Base-by-base conservation (phyloP, 1,139 yeast species). In the Candida dubliniensis region DNA sequence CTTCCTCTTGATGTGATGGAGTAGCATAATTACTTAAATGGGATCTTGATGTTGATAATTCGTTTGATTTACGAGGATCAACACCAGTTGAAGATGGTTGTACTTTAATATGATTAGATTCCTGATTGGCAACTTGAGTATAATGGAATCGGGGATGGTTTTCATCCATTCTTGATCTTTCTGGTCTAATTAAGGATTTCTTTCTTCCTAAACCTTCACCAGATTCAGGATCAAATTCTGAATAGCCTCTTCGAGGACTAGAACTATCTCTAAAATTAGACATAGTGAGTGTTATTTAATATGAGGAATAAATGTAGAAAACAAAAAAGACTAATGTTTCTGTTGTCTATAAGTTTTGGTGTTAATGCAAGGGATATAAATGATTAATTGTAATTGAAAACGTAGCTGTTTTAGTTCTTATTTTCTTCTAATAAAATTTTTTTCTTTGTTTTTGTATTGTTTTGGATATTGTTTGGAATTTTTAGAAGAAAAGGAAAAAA, bases 111-210 rank as follows among this genome's bases (percentile, higher is more conserved):
- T 83, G 84, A 47, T 72, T 75, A 4, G 84, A 71, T 52, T 83
- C 82, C 55, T 85, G 87, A 46, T 83, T 80, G 8, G 93, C 85
- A 24, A 85, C 84, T 55, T 86, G 91, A n/a, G 89, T 78, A 63
- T 88, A 88, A 61, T 87, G 91, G 63, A 75, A 86, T 46, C 84
- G 81, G 2, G 93, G 95, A 59, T 87, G 87, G 48, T 76, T 77
- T 11, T 79, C 82, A 52, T 76, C 72, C 50, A 86, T 69, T 45
- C 90, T 71, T 40, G 84, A 81, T 51, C 96, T 74, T 61, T 89
- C 96, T 2, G 95, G 96, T 50, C 87, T 76, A 34, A 88, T 86
- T 50, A 89, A 71, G 1, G 96, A 86, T 57, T 76, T 75, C 58
- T 83, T 84, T 44, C 93, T 64, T 34, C 66, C 60, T 35, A 78